A percentile compares a stretch with the other conserved stretches of the same genome.
These are phyloP conservation scores for Jasminum sambac DNA, from an alignment of 257 asterid species.

Conservation along the genomic window DNA sequence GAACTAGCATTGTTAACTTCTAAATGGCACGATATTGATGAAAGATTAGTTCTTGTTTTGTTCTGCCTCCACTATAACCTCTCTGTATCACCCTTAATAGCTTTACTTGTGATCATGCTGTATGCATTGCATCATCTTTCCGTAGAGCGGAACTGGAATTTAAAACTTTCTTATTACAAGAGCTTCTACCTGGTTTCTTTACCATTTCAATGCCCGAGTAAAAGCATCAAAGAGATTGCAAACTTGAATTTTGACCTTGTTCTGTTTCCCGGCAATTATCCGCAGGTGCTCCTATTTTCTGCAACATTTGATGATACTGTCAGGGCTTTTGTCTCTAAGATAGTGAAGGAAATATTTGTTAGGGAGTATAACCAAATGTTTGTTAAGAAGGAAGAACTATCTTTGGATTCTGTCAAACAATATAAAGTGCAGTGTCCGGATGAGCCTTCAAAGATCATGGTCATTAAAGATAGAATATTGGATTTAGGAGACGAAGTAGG, in stretches of 20 bases:
- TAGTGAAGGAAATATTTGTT: conserved; percentile 42
- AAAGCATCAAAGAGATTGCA: background rate
- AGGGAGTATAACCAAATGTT: conserved; percentile 77
- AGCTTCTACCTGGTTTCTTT: background rate
- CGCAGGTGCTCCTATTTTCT: conserved; percentile 54
- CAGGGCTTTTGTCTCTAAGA: conserved; percentile 54
- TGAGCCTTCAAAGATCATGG: conserved; percentile 73
- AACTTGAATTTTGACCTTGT: background rate
- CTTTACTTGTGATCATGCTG: background rate
- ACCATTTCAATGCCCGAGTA: background rate
- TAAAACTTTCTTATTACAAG: background rate
- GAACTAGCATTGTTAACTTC: conserved; percentile 1
- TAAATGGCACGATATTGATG: conserved; percentile 7
- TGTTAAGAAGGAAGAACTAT: conserved; percentile 53
- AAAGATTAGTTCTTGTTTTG: conserved; percentile 11
- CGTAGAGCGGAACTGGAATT: background rate
- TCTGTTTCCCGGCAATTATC: background rate
- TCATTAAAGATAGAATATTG: conserved; percentile 79
- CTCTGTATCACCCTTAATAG: background rate
- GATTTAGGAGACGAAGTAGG: conserved; percentile 87
- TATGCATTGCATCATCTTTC: too few relatives aligned
- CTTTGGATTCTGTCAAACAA: conserved; percentile 50
- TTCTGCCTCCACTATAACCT: background rate
- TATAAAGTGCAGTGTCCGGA: conserved; percentile 88
- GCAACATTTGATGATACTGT: conserved; percentile 79